Evolutionary conservation across 2,329 filamentous ascomycete genomes (phyloP), one percentile per base, ranked within the genome.

Genomic region (Ophiostoma montium): DNA sequence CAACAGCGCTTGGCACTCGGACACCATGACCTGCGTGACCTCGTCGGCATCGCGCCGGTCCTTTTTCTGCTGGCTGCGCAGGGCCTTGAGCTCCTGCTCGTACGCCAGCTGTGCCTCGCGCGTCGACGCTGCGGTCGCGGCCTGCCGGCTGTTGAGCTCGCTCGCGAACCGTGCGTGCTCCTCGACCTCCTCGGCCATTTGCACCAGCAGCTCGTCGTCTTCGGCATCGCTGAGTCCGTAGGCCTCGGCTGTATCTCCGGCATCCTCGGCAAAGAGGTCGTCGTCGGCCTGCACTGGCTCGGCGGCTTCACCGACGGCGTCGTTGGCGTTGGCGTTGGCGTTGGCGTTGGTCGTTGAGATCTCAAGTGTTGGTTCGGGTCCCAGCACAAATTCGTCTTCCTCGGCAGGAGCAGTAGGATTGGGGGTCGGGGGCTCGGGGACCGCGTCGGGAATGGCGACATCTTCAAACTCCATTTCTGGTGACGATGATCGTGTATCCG

Each of bases 41-140:
- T 98, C 92, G 59, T 98, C 94, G 0, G 94, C 90, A 61, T 98
- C 92, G 59, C 92, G 78, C 1, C 88, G 82, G 60, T 98, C 92
- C 62, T 94, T 95, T 66, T 94, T 95, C 61, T 98, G 92, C 61
- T 98, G 92, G n/a, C 70, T 82, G 27, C 92, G 85, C 3, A 98
- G 72, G 46, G 88, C 82, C 56, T 84, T 86, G 12, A 98, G 74
- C 61, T 98, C 90, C 52, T 75, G 74, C 57, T 98, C 90, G 61
- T 94, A 96, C 42, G 89, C 81, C 41, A 82, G 76, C 31, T 78
- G 77, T 56, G 83, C 86, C 57, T 89, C 78, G 4, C 70, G 33
- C 9, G 32, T 27, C 11, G 27, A 44, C 23, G 38, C 5, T 19
- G 19, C 12, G 3, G 35, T 19, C 19, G 19, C 4, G 8, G 23